phyloP scores from a whole-genome alignment of 352 stramenopile genomes.

The Phytophthora nicotianae region DNA sequence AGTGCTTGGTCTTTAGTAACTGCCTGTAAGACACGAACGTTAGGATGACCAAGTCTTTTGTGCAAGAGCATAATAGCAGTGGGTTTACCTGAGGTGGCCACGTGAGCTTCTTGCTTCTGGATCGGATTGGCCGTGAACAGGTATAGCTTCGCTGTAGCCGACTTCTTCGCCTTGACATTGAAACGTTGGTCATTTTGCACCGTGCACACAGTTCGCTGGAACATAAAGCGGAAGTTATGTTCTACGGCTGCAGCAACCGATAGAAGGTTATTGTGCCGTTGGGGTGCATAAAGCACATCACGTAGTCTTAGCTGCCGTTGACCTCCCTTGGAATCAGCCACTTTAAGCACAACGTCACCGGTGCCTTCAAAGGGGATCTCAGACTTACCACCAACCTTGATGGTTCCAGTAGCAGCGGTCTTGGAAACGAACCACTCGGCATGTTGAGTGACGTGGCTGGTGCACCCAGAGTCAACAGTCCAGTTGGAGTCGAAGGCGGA shows the following conservation, averaged over 20 bases:
- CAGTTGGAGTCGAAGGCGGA: not conserved
- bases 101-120: not conserved
- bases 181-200: not conserved
- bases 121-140: not conserved
- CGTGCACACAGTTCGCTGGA: not conserved
- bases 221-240: not conserved
- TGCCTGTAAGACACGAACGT: constrained; percentile 3
- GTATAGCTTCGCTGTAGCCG: not conserved
- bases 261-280: not conserved
- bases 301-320: not conserved
- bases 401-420: not conserved
- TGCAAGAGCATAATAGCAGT: constrained; percentile 3
- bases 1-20: not conserved
- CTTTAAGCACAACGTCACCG: not conserved
- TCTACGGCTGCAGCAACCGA: not conserved
- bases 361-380: not conserved
- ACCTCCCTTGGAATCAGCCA: not conserved
- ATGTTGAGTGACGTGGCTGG: not conserved
- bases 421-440: not conserved
- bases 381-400: not conserved
- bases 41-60: constrained; percentile 16
- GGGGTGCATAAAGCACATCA: not conserved
- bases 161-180: not conserved
- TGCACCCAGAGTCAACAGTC: not conserved
- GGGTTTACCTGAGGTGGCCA: not conserved